Conservation (phyloP, 192 early-diverging fungal genomes). For the Globomyces pollinis-pini region DNA sequence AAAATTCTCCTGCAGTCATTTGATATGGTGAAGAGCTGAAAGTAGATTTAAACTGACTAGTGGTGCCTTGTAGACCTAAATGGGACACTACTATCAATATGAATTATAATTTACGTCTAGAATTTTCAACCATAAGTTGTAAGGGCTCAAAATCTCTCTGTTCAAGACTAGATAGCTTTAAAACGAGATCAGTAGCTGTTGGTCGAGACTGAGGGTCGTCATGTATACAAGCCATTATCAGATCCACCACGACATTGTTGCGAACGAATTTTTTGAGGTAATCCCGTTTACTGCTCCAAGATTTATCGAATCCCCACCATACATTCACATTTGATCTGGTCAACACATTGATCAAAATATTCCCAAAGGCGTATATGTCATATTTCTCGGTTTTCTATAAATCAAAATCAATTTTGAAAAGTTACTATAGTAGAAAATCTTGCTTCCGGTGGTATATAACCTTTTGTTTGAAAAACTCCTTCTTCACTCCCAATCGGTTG, state of each 20-base stretch:
- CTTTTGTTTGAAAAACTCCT: not conserved
- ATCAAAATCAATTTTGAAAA: not conserved
- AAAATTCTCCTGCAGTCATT: not conserved
- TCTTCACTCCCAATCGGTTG: not conserved
- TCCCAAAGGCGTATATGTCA: conserved; percentile 10
- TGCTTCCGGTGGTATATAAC: conserved; percentile 5
- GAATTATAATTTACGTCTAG: not conserved
- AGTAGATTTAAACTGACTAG: no score
- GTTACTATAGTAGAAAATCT: not conserved
- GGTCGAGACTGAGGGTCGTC: not conserved
- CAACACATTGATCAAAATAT: not conserved
- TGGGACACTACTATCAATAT: not conserved
- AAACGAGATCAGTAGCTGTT: not conserved
- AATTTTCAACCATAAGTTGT: no score
- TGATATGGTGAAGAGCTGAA: no score
- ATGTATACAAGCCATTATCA: not conserved
- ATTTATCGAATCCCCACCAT: not conserved
- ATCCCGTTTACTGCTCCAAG: not conserved
- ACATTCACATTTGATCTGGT: not conserved
- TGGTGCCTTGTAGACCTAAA: not conserved
- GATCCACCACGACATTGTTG: not conserved
- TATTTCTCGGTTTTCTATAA: conserved; percentile 6
- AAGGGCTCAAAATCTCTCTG: no score
- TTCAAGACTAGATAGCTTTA: not conserved
- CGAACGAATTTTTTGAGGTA: not conserved